A percentile compares a stretch with the other conserved stretches of the same genome.
Conservation (phyloP, 345 rosid genomes). For the Melaleuca alternifolia region DNA sequence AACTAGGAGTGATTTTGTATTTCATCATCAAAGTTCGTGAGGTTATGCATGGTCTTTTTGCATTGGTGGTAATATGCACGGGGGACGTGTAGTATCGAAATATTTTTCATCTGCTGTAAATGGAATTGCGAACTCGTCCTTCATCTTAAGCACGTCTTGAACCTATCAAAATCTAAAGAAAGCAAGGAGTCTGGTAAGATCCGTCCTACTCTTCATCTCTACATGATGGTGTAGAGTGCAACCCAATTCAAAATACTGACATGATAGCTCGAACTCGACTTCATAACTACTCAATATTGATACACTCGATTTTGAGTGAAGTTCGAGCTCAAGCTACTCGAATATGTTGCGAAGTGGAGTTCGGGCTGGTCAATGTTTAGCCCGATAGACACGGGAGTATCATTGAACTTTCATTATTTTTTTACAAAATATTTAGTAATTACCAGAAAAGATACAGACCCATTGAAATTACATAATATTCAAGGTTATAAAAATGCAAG, state of each 20-base stretch:
- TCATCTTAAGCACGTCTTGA: not conserved
- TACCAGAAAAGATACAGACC: not conserved
- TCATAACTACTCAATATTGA: not conserved
- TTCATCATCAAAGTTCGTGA: not conserved
- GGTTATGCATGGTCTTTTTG: not conserved
- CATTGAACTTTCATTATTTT: not conserved
- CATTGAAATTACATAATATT: not conserved
- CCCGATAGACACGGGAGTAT: not conserved
- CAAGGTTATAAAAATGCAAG: not conserved
- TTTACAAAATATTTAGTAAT: not conserved
- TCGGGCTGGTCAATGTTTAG: not conserved
- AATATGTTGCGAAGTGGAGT: not conserved
- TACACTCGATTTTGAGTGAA: not conserved
- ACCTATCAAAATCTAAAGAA: not conserved
- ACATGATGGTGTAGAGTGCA: not conserved
- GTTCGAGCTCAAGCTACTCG: not conserved
- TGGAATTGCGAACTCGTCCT: not conserved
- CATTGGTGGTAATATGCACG: not conserved
- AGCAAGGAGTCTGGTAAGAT: not conserved
- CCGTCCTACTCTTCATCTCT: not conserved
- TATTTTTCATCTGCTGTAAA: not conserved
- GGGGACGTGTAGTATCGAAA: not conserved
- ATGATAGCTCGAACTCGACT: not conserved
- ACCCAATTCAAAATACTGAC: not conserved
- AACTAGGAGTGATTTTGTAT: not conserved